These are phyloP conservation scores for Chlorophyllum brunneum DNA, from an alignment of 768 basidiomycete species.

Conservation along the genomic window DNA sequence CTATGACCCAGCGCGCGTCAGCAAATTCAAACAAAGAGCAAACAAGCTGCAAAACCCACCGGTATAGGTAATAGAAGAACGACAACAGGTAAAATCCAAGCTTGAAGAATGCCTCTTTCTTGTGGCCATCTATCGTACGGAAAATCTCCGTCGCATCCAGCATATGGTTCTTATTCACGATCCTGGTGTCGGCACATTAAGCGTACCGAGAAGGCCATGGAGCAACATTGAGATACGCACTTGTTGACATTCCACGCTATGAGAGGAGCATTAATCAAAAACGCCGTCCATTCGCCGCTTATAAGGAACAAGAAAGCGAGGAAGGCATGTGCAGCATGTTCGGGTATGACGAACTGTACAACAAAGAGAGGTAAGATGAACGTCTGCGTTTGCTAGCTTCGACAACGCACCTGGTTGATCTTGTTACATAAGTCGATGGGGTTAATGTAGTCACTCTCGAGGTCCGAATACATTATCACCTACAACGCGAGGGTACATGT, in stretches of 20 bases:
- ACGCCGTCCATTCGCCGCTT: slow-evolving; percentile 88
- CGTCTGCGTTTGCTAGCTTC: not conserved
- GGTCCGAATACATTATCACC: slow-evolving; percentile 99
- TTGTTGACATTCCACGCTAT: slow-evolving; percentile 92
- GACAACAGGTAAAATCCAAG: slow-evolving; percentile 88
- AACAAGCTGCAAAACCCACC: slow-evolving; percentile 53
- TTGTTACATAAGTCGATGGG: slow-evolving; percentile 99
- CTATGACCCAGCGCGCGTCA: slow-evolving; percentile 29
- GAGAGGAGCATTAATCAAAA: slow-evolving; percentile 84
- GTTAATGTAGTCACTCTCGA: slow-evolving; percentile 99
- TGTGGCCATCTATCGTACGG: slow-evolving; percentile 87
- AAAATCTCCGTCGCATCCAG: slow-evolving; percentile 99
- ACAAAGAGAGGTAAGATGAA: not conserved
- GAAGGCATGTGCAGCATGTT: slow-evolving; percentile 92
- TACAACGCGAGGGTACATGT: slow-evolving; percentile 24
- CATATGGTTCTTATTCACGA: slow-evolving; percentile 84
- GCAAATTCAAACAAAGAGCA: not conserved
- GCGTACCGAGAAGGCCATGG: not conserved
- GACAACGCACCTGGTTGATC: slow-evolving; percentile 77
- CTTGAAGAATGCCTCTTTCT: slow-evolving; percentile 94
- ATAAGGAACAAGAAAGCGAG: slow-evolving; percentile 84
- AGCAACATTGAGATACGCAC: slow-evolving; percentile 59
- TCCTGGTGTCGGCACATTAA: slow-evolving; percentile 16
- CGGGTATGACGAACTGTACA: slow-evolving; percentile 90
- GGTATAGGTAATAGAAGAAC: slow-evolving; percentile 89